Conservation (phyloP, 345 rosid genomes). For the Kernera saxatilis region DNA sequence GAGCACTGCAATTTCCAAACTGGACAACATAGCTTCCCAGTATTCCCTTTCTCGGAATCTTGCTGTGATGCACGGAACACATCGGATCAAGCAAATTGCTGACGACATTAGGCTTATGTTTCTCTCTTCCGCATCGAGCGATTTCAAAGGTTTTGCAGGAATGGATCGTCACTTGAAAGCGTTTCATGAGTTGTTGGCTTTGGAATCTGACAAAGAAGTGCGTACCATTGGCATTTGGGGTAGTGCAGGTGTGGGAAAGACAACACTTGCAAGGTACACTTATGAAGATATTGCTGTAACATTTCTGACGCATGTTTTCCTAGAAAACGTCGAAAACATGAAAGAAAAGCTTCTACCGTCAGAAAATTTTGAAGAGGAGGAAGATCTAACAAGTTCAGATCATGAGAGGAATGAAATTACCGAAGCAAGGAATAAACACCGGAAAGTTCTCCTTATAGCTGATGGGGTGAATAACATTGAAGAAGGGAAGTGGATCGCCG, state of each 20-base stretch:
- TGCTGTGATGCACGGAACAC: background rate
- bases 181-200: background rate
- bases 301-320: background rate
- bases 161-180: background rate
- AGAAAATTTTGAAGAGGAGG: background rate
- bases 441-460: background rate
- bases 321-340: background rate
- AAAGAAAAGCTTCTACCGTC: background rate
- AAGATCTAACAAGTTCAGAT: background rate
- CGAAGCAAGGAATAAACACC: background rate
- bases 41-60: background rate
- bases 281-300: background rate
- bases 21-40: background rate
- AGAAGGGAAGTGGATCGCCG: no score
- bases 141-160: background rate
- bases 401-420: no score
- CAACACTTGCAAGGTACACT: background rate
- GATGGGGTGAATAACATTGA: background rate
- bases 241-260: background rate
- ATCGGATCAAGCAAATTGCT: background rate
- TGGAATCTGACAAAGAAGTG: background rate
- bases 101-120: background rate
- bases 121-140: background rate
- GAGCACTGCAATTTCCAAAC: background rate
- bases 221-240: slow-evolving; percentile 1